A percentile compares a stretch with the other conserved stretches of the same genome.
Conservation (phyloP, 2,329 filamentous ascomycete genomes). For the Monilinia polystroma region DNA sequence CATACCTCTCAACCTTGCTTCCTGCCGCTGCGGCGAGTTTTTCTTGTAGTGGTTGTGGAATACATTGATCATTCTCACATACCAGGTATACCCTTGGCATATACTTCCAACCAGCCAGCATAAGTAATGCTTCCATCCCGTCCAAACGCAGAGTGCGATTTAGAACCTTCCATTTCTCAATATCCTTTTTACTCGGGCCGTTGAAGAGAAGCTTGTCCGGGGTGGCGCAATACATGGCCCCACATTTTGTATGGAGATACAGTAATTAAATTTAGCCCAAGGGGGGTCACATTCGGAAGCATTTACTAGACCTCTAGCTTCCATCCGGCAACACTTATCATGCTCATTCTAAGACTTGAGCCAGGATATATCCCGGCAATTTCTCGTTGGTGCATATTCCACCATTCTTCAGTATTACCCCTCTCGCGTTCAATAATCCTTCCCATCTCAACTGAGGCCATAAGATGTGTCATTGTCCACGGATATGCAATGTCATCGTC, state of each 20-base stretch:
- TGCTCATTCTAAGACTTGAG: too few species aligned
- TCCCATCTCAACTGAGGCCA: conserved; percentile 1
- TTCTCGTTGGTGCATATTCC: too few species aligned
- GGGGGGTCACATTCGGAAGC: too few species aligned
- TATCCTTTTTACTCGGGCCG: neutral
- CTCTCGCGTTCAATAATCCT: conserved; percentile 5
- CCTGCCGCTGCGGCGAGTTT: neutral
- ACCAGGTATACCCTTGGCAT: neutral
- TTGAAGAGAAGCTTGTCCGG: neutral
- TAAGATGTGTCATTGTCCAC: conserved; percentile 11
- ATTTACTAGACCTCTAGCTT: too few species aligned
- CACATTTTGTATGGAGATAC: neutral
- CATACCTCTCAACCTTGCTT: neutral
- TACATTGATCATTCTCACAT: conserved; percentile 12
- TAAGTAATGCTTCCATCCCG: conserved; percentile 1
- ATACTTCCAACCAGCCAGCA: neutral
- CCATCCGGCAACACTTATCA: too few species aligned
- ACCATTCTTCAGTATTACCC: conserved; percentile 12
- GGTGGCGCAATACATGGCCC: neutral
- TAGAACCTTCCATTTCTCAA: neutral
- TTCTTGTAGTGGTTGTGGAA: neutral
- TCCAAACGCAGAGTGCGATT: neutral
- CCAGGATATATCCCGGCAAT: too few species aligned
- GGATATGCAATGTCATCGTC: conserved; percentile 4
- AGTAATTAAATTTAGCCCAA: too few species aligned